Percentiles rank a stretch among this genome's conserved stretches.
Evolutionary conservation across 345 rosid species (phyloP).

Genomic region (Salix koriyanagi): DNA sequence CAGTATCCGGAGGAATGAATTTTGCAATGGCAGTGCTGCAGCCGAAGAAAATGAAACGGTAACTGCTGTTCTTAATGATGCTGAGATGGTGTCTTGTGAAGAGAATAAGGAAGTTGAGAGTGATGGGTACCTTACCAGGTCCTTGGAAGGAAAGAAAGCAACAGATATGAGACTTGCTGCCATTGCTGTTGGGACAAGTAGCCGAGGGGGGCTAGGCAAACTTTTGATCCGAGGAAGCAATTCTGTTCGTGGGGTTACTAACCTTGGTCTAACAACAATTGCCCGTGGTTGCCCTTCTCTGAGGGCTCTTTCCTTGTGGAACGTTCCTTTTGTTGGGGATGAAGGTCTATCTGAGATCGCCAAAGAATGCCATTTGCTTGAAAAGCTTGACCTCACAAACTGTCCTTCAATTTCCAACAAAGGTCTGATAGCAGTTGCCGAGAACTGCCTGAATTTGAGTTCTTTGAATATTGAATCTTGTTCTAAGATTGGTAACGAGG

Average conservation of each 20-base stretch:
- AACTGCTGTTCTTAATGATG: conserved; percentile 30
- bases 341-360: conserved; percentile 55
- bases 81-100: conserved; percentile 35
- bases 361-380: conserved; percentile 51
- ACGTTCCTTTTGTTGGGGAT: conserved; percentile 52
- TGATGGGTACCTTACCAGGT: conserved; percentile 60
- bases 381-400: conserved; percentile 64
- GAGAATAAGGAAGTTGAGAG: conserved; percentile 24
- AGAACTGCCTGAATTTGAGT: conserved; percentile 53
- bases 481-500: conserved; percentile 53
- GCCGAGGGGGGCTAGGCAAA: conserved; percentile 65
- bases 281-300: conserved; percentile 66
- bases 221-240: conserved; percentile 57
- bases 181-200: conserved; percentile 58
- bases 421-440: conserved; percentile 56
- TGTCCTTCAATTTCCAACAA: conserved; percentile 57
- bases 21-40: conserved; percentile 11
- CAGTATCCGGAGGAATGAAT: conserved; percentile 49
- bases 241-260: conserved; percentile 44
- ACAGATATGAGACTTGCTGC: conserved; percentile 71
- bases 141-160: conserved; percentile 71
- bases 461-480: conserved; percentile 56
- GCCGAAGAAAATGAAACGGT: conserved; percentile 5
- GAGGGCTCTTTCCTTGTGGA: conserved; percentile 60
- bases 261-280: conserved; percentile 52